A percentile compares a stretch with the other conserved stretches of the same genome.
phyloP scores from a whole-genome alignment of 1,139 yeast genomes.

The Magnusiomyces sp. region DNA sequence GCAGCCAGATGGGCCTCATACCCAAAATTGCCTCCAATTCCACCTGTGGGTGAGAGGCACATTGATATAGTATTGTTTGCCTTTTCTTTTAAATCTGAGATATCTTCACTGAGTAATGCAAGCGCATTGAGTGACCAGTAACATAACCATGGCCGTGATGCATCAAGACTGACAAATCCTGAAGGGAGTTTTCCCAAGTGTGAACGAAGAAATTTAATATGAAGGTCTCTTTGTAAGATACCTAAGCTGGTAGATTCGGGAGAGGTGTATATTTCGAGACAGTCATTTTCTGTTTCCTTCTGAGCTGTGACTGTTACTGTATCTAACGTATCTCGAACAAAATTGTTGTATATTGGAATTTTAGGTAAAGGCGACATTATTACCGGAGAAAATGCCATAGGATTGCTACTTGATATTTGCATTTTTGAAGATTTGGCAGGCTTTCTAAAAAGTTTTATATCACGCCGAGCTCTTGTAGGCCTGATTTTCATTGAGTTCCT shows the following conservation, averaged over 20 bases:
- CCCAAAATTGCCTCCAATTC: slow-evolving; percentile 76
- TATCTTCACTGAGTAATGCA: slow-evolving; percentile 33
- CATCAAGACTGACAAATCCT: slow-evolving; percentile 51
- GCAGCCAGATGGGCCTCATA: slow-evolving; percentile 84
- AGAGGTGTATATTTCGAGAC: slow-evolving; percentile 27
- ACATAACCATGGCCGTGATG: slow-evolving; percentile 84
- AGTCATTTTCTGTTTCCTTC: slow-evolving; percentile 35
- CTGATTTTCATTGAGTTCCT: too few relatives aligned
- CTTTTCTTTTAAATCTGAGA: slow-evolving; percentile 21
- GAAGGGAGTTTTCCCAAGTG: slow-evolving; percentile 45
- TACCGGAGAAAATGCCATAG: not conserved
- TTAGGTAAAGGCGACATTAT: slow-evolving; percentile 1
- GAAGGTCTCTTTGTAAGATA: slow-evolving; percentile 30
- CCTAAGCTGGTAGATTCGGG: slow-evolving; percentile 18
- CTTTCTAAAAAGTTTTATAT: slow-evolving; percentile 11
- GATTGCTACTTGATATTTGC: not conserved
- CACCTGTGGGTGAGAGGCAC: slow-evolving; percentile 41
- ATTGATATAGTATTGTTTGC: slow-evolving; percentile 29
- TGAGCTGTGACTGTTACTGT: slow-evolving; percentile 32
- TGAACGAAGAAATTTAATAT: slow-evolving; percentile 34
- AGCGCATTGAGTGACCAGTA: slow-evolving; percentile 73
- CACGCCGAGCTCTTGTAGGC: too few relatives aligned
- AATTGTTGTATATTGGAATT: slow-evolving; percentile 11
- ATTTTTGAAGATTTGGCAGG: not conserved
- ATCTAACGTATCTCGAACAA: slow-evolving; percentile 15